Evolutionary conservation across 2,329 filamentous ascomycete genomes (phyloP).

Genomic region (Penicillium sp.): DNA sequence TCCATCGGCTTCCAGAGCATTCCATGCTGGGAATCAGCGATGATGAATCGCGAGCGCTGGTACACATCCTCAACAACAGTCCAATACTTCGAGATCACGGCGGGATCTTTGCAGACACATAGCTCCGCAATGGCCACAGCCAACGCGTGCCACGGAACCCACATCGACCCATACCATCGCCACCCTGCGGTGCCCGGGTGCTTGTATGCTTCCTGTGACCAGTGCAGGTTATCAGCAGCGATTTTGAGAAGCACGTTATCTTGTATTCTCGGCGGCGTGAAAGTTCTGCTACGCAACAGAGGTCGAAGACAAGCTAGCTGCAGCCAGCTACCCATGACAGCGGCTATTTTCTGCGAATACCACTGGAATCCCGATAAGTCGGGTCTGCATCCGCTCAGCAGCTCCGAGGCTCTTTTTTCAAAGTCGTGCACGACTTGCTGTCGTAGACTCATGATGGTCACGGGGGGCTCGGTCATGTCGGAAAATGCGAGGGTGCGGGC

Average conservation of each 20-base stretch:
- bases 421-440: constrained; percentile 30
- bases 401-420: constrained; percentile 19
- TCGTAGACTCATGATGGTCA: constrained; percentile 25
- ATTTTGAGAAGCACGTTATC: constrained; percentile 26
- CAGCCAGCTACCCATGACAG: constrained; percentile 26
- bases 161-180: constrained; percentile 31
- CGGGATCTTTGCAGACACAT: constrained; percentile 30
- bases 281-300: constrained; percentile 24
- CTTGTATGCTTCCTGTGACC: constrained; percentile 17
- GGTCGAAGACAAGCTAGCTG: constrained; percentile 32
- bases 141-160: constrained; percentile 36
- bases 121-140: constrained; percentile 35
- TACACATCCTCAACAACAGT: constrained; percentile 25
- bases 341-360: constrained; percentile 24
- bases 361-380: constrained; percentile 27
- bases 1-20: constrained; percentile 34
- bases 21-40: constrained; percentile 30
- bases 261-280: constrained; percentile 26
- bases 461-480: constrained; percentile 23
- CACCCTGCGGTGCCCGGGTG: constrained; percentile 25
- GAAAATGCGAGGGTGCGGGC: constrained; percentile 27
- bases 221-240: constrained; percentile 26
- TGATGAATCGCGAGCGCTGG: constrained; percentile 21
- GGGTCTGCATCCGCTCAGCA: constrained; percentile 23
- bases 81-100: constrained; percentile 24